Evolutionary conservation across 1,284 basidiomycete species (phyloP), one percentile per base, ranked within the genome.

Genomic region (Cronartium ribicola): DNA sequence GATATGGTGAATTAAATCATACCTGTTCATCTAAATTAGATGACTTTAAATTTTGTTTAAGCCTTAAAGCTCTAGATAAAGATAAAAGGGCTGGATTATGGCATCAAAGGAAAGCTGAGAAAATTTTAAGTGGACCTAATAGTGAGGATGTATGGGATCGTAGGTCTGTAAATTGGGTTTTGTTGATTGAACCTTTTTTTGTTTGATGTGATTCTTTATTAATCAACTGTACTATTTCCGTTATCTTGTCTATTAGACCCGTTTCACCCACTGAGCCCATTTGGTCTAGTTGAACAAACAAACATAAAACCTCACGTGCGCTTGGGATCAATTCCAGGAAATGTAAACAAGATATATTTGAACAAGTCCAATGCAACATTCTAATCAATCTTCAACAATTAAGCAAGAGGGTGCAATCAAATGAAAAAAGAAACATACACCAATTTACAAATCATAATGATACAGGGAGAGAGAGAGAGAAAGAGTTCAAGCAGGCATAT

Each of bases 41-140:
- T 51, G 71, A 74, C n/a, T 60, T 74, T 57, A 67, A 67, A 40
- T 67, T 74, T 51, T 74, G 71, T 51, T 46, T 74, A 20, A 61
- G 41, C 5, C 44, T 74, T 2, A 74, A 67, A 41, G 46, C 57
- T 44, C 71, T 65, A 20, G 13, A 39, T 8, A 62, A 66, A 36
- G 55, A 66, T 46, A 40, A 37, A 39, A 48, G 60, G 6, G 20
- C 40, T 17, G 36, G 13, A 39, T 43, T 66, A 5, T 73, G 71
- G 71, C 65, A 66, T 36, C 71, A 41, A 43, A 43, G 55, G 22
- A 73, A 73, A 29, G 71, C 71, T 22, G 57, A 67, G 37, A 73
- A 73, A n/a, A 44, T 74, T 13, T 62, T 74, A 11, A 46, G 62
- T n/a, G 29, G n/a, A 40, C 65, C 71, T 3, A 74, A 72, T 48